Percentiles rank a stretch among this genome's conserved stretches.
These are phyloP conservation scores for Cyclotella atomus DNA, from an alignment of 108 stramenopile genomes.

Conservation along the genomic window DNA sequence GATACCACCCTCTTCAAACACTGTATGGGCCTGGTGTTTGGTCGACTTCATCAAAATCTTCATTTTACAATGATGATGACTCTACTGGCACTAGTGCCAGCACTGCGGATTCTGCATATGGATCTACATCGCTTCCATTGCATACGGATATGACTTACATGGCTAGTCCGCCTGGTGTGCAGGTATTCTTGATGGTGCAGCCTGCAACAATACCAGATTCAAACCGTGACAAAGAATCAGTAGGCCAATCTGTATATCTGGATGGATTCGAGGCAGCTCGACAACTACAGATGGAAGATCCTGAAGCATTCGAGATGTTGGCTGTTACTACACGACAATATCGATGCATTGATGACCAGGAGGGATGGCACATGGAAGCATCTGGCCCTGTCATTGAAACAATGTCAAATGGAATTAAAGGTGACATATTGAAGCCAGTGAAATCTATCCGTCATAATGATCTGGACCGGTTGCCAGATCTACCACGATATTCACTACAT, in stretches of 20 bases:
- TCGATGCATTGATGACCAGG: constrained; percentile 62
- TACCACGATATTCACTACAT: constrained; percentile 55
- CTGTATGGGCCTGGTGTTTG: constrained; percentile 79
- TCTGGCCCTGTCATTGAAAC: constrained; percentile 68
- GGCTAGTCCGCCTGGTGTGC: constrained; percentile 80
- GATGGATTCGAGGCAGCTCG: constrained; percentile 82
- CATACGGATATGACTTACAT: constrained; percentile 89
- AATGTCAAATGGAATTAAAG: constrained; percentile 1
- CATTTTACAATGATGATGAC: constrained; percentile 37
- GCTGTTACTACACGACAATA: constrained; percentile 60
- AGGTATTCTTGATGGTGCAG: constrained; percentile 86
- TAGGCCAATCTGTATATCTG: constrained; percentile 58
- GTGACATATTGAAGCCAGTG: constrained; percentile 48
- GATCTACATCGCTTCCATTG: constrained; percentile 69
- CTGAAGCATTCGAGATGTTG: constrained; percentile 63
- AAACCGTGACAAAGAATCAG: neutral
- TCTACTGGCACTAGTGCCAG: constrained; percentile 52
- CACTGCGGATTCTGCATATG: constrained; percentile 85
- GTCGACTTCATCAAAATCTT: constrained; percentile 62
- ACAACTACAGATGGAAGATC: constrained; percentile 49
- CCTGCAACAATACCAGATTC: constrained; percentile 47
- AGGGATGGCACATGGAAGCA: constrained; percentile 85
- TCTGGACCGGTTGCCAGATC: constrained; percentile 81
- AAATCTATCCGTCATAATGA: constrained; percentile 83
- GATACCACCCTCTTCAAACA: constrained; percentile 81